These are phyloP conservation scores for Henningerozyma blattae DNA, from an alignment of 805 yeast species.

Conservation along the genomic window DNA sequence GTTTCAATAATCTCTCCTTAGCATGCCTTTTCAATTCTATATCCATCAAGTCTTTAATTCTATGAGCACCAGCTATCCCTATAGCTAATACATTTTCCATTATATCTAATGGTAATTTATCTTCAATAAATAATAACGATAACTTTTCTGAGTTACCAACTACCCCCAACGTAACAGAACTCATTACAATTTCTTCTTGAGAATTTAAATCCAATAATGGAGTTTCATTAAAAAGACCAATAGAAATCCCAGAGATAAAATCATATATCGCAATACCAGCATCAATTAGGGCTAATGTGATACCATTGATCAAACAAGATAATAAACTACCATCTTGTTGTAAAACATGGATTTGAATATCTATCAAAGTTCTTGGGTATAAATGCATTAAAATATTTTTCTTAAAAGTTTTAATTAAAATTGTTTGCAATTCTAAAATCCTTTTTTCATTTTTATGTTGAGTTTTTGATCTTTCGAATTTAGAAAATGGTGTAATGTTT, in stretches of 20 bases:
- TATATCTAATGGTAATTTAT: conserved; percentile 72
- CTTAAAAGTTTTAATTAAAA: conserved; percentile 57
- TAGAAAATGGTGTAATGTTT: conserved; percentile 70
- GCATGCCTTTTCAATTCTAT: conserved; percentile 71
- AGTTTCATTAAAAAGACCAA: conserved; percentile 67
- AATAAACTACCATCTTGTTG: conserved; percentile 86
- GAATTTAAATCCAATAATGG: conserved; percentile 76
- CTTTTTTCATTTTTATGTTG: conserved; percentile 53
- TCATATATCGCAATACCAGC: conserved; percentile 95
- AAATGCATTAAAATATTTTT: conserved; percentile 63
- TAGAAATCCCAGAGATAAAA: conserved; percentile 67
- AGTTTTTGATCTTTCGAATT: conserved; percentile 62
- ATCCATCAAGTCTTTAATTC: conserved; percentile 78
- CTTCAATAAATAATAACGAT: conserved; percentile 67
- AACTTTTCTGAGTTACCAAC: conserved; percentile 74
- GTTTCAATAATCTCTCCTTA: conserved; percentile 39
- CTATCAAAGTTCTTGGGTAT: conserved; percentile 77
- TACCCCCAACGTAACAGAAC: conserved; percentile 70
- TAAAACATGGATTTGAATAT: conserved; percentile 61
- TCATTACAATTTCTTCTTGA: conserved; percentile 74
- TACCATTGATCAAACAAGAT: conserved; percentile 70
- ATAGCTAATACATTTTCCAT: conserved; percentile 65
- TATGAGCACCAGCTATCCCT: conserved; percentile 79
- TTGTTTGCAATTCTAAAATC: conserved; percentile 52
- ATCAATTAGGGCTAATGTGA: conserved; percentile 81